Percentiles rank a stretch among this genome's conserved stretches.
These are phyloP conservation scores for Wickerhamomyces sydowiorum DNA, from an alignment of 805 yeast species.

Conservation along the genomic window DNA sequence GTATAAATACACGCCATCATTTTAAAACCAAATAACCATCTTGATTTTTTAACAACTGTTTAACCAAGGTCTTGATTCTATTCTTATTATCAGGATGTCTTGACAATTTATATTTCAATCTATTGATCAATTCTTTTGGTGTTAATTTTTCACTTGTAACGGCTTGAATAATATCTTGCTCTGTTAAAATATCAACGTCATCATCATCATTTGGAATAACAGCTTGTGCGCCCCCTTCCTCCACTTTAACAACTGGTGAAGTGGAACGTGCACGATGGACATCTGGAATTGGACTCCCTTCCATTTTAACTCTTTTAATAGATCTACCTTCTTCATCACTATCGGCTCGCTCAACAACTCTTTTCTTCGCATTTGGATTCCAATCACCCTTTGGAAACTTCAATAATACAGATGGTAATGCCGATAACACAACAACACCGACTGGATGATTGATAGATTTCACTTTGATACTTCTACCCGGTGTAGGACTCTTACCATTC, in stretches of 20 bases:
- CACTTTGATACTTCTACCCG: constrained; percentile 30
- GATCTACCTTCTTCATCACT: constrained; percentile 24
- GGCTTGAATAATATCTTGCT: constrained; percentile 62
- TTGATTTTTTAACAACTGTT: constrained; percentile 48
- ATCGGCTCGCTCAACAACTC: constrained; percentile 26
- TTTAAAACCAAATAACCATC: constrained; percentile 24
- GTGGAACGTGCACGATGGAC: constrained; percentile 15
- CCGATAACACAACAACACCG: constrained; percentile 58
- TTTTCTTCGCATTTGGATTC: constrained; percentile 55
- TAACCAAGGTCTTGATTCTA: constrained; percentile 52
- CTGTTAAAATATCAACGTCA: constrained; percentile 45
- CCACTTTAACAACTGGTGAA: constrained; percentile 3
- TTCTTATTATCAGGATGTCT: constrained; percentile 59
- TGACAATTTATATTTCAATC: constrained; percentile 55
- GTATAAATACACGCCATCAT: background rate
- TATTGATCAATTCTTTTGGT: constrained; percentile 56
- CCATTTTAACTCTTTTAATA: constrained; percentile 35
- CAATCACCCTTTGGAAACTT: constrained; percentile 79
- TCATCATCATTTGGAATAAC: constrained; percentile 4
- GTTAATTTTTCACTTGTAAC: constrained; percentile 43
- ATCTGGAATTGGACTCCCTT: constrained; percentile 18
- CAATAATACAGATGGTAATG: constrained; percentile 51
- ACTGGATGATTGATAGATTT: constrained; percentile 40
- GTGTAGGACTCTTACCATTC: constrained; percentile 15
- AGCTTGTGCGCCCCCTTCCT: background rate